A percentile compares a stretch with the other conserved stretches of the same genome.
Conservation (phyloP, 202 grass and related monocot species). For the Brachypodium distachyon region DNA sequence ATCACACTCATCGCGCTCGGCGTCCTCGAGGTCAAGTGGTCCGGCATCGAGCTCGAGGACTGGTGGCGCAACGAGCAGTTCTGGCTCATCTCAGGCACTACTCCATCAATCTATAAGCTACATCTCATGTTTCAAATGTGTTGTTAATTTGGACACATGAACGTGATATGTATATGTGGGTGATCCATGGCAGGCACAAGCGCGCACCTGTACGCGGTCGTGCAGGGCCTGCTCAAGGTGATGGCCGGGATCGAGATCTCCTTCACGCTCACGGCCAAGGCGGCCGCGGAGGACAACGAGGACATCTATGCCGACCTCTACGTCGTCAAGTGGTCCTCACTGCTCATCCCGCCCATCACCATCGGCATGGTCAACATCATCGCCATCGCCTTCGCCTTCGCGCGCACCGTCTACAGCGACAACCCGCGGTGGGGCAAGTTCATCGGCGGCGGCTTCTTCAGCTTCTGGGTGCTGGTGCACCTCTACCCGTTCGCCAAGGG, state of each 20-base stretch:
- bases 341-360: constrained; percentile 82
- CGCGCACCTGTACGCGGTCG: constrained; percentile 65
- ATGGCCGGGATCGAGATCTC: constrained; percentile 90
- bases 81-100: constrained; percentile 19
- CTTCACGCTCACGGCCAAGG: constrained; percentile 75
- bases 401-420: constrained; percentile 68
- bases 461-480: constrained; percentile 84
- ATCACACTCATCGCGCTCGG: constrained; percentile 72
- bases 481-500: constrained; percentile 86
- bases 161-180: no score
- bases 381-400: constrained; percentile 78
- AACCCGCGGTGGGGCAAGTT: constrained; percentile 80
- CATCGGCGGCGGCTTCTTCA: constrained; percentile 81
- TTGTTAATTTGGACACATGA: neutral
- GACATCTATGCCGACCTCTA: constrained; percentile 86
- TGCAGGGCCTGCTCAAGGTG: constrained; percentile 75
- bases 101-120: no score
- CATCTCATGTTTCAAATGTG: no score
- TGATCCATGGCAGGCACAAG: constrained; percentile 39
- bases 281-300: constrained; percentile 60
- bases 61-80: constrained; percentile 98
- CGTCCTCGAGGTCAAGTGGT: constrained; percentile 95
- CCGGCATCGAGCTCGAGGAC: constrained; percentile 74
- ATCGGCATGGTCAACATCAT: constrained; percentile 95
- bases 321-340: constrained; percentile 74